Base-by-base conservation (phyloP, 441 rosid genomes). In the Gossypium schwendimanii region DNA sequence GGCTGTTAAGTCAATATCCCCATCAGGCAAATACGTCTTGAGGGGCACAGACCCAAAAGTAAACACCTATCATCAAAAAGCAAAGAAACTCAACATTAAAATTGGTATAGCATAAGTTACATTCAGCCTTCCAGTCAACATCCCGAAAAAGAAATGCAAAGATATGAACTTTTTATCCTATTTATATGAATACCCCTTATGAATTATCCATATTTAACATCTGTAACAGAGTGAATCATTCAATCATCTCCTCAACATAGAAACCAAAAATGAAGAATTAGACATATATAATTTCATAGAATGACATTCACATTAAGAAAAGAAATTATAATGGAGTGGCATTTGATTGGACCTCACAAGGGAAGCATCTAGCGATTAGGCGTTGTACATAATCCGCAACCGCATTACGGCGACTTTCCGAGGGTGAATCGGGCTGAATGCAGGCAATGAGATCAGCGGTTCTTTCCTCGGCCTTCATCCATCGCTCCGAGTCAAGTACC, bases 11-110 rank as follows among this genome's bases (percentile, higher is more conserved):
- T 96, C 99, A 15, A 96, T 93, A 82, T 96, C 99, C 47, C 99
- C 99, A 81, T 96, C 99, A 26, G 97, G 98, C 76, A 96, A 80
- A 80, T 96, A 96, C 36, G 99, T 96, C 86, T 96, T 96, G 17
- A 96, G 86, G 2, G 99, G 99, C 3, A 96, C 99, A 72, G 99
- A 96, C 73, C 99, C 99, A 81, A 91, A 96, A 70, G 91, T 88
- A 73, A 93, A 90, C 71, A 95, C 97, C 99, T 91, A 76, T 8
- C 73, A 45, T 39, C 64, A 75, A 68, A 4, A 72, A 31, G 47
- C 44, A 50, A 47, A 39, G 26, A 15, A 50, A 55, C 55, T 6
- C 26, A 6, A 15, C 23, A 53, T 14, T 45, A 65, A 23, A 65
- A n/a, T 8, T 14, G 6, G 9, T 60, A 12, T 31, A 15, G 5